Conservation (phyloP, 2,329 filamentous ascomycete species). For the Phialemoniopsis sp. region DNA sequence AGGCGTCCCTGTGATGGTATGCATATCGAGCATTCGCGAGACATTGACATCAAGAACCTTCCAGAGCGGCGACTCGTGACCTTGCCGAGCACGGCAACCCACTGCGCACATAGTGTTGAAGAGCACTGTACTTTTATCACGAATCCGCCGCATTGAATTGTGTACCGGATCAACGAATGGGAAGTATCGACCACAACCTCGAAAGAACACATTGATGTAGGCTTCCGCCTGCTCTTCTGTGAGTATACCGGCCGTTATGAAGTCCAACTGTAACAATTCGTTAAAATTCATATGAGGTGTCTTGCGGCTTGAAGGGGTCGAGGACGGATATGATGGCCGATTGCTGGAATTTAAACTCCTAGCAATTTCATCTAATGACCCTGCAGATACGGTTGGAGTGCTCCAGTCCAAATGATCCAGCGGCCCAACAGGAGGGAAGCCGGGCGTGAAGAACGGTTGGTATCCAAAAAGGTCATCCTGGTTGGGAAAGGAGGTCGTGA, state of each 20-base stretch:
- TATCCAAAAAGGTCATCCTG: too few relatives aligned
- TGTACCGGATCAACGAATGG: conserved; percentile 19
- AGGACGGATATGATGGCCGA: conserved; percentile 12
- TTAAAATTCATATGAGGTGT: too few relatives aligned
- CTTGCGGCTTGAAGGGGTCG: conserved; percentile 2
- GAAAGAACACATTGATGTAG: conserved; percentile 18
- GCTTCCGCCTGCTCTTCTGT: conserved; percentile 13
- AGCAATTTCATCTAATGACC: too few relatives aligned
- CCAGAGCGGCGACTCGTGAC: conserved; percentile 30
- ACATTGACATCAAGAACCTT: conserved; percentile 38
- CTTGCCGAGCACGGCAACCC: conserved; percentile 39
- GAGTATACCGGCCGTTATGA: conserved; percentile 14
- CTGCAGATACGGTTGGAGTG: too few relatives aligned
- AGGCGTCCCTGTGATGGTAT: conserved; percentile 20
- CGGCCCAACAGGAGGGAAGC: too few relatives aligned
- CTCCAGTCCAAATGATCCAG: conserved; percentile 14
- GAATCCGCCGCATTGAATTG: conserved; percentile 40
- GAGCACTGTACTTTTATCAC: conserved; percentile 40
- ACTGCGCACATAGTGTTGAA: conserved; percentile 48
- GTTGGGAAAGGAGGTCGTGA: too few relatives aligned
- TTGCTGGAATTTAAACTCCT: too few relatives aligned
- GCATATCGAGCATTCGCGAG: conserved; percentile 36
- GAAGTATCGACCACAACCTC: conserved; percentile 19
- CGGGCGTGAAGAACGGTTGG: too few relatives aligned
- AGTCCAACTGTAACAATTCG: too few relatives aligned